Conservation (phyloP, 1,284 basidiomycete genomes). For the Fomitiporia mediterranea region DNA sequence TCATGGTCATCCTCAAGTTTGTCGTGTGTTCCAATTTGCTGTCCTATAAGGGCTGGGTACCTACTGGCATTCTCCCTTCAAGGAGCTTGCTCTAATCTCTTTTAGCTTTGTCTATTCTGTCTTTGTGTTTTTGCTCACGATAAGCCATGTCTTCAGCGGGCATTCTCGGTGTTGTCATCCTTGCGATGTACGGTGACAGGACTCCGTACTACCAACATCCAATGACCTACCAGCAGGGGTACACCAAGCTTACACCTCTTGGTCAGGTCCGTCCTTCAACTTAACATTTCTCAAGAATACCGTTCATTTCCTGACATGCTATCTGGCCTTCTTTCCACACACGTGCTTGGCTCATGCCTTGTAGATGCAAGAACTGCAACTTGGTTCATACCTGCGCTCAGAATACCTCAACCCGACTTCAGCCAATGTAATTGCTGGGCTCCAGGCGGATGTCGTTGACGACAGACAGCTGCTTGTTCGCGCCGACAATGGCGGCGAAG, state of each 20-base stretch:
- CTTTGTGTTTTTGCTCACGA: constrained; percentile 23
- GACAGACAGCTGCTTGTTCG: constrained; percentile 67
- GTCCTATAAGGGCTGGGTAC: background rate
- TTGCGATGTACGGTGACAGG: constrained; percentile 83
- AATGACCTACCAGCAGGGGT: constrained; percentile 60
- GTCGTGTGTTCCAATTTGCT: background rate
- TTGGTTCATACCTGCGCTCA: constrained; percentile 63
- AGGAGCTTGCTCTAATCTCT: background rate
- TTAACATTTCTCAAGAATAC: background rate
- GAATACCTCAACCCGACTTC: constrained; percentile 66
- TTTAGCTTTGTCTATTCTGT: constrained; percentile 6
- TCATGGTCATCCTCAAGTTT: background rate
- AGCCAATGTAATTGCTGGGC: constrained; percentile 60
- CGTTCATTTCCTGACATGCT: background rate
- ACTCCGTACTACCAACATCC: constrained; percentile 68
- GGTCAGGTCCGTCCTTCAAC: constrained; percentile 55
- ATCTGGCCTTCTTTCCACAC: background rate
- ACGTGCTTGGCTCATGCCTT: background rate
- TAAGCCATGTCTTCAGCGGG: constrained; percentile 44
- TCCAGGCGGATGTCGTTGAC: constrained; percentile 63
- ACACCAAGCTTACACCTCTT: constrained; percentile 77
- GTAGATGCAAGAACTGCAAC: constrained; percentile 66
- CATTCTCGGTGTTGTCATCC: constrained; percentile 75
- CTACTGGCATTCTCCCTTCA: background rate
- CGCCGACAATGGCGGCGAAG: constrained; percentile 81